These are phyloP conservation scores for Tylopilus sp. DNA, from an alignment of 1,284 basidiomycete genomes.

Conservation along the genomic window DNA sequence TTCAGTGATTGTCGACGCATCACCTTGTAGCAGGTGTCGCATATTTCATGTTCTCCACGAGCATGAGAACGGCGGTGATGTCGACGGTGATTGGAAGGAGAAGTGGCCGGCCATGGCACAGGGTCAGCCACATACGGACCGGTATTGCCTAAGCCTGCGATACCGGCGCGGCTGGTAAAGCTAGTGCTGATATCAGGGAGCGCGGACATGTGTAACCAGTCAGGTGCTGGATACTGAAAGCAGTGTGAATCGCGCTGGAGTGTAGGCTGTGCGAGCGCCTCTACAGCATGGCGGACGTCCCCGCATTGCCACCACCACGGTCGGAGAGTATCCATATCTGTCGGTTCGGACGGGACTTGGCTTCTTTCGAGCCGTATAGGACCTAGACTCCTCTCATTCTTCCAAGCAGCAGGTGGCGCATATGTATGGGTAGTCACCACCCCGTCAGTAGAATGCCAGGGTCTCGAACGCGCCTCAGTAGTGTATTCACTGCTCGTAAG, in stretches of 20 bases:
- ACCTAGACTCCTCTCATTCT: not conserved
- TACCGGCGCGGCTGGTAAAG: not conserved
- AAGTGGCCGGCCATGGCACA: constrained; percentile 2
- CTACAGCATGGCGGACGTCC: constrained; percentile 22
- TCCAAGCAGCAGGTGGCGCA: constrained; percentile 4
- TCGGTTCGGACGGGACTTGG: constrained; percentile 18
- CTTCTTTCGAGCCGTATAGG: not conserved
- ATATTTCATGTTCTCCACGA: constrained; percentile 4
- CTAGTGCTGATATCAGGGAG: not conserved
- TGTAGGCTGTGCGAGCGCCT: constrained; percentile 11
- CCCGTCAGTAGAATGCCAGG: not conserved
- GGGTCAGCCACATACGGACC: not conserved
- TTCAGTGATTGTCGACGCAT: constrained; percentile 21
- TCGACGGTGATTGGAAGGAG: constrained; percentile 4
- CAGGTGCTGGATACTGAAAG: not conserved
- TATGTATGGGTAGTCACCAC: not conserved
- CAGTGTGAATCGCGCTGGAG: not conserved
- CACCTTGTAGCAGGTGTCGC: constrained; percentile 14
- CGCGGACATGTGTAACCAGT: not conserved
- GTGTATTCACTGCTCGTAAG: not conserved
- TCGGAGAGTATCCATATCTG: not conserved
- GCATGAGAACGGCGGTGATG: not conserved
- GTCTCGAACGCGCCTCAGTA: not conserved
- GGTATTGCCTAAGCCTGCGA: not conserved
- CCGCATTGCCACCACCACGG: not conserved